Base-by-base conservation (phyloP, 2,329 filamentous ascomycete species). In the Mycosphaerella sp. region DNA sequence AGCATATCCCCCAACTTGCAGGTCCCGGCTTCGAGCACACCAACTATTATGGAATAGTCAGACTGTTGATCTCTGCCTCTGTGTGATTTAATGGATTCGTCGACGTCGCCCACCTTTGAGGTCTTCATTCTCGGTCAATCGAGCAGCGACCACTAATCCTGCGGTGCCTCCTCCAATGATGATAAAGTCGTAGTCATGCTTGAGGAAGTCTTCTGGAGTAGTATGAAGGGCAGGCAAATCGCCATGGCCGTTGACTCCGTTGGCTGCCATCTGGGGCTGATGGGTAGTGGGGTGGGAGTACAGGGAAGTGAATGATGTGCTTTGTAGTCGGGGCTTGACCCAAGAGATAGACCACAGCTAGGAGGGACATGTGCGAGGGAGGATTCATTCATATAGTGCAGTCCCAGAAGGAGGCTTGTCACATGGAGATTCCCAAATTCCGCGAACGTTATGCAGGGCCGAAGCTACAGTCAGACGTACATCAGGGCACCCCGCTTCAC, bases 11-110 rank as follows among this genome's bases (percentile, higher is more conserved):
- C 59, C 10, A 63, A 50, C 41, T 53, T 57, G 48, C 57, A 56
- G 45, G 62, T 67, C 31, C 68, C 68, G 11, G 67, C 67, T 53
- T 70, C 69, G 10, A 70, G 58, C 9, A 70, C 66, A 31, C 59
- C 58, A 12, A 51, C 50, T 51, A 34, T 23, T 29, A 45, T 44
- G 31, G 42, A 11, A 21, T 2, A 34, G 29, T 36, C 29, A 36
- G 21, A 46, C 26, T 45, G 21, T 45, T 29, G 26, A 6, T 29
- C 14, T 4, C 29, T 44, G 23, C 6, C 34, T 12, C 10, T 45
- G 14, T 41, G 17, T n/a, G 14, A 17, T 17, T 17, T 17, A 21
- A 21, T 21, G 1, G n/a, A 32, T 6, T n/a, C 5, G 23, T 26
- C 8, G 14, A 12, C n/a, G 10, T 42, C 48, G 34, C 58, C 62